Base-by-base conservation (phyloP, 2,329 filamentous ascomycete genomes). In the Coniochaeta sp. region DNA sequence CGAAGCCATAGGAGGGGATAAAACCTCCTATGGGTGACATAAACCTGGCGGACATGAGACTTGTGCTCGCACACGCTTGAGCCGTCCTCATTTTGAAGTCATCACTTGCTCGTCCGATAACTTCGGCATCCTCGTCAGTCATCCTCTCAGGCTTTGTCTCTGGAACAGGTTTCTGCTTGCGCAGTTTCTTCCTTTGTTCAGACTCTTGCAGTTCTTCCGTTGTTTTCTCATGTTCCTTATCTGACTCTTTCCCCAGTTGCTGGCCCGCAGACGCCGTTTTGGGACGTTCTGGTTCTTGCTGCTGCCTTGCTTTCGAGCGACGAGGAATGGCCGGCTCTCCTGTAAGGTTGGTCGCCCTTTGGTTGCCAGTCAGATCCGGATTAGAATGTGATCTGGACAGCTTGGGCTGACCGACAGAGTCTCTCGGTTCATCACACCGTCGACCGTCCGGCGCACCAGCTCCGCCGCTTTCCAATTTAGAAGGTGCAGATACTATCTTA, bases 11-110 rank as follows among this genome's bases (percentile, higher is more conserved):
- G 4, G 56, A 58, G 3, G 56, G 56, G 19, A 58, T 34, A 31
- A 58, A 58, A 3, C 56, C 56, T 34, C 56, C 56, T 34, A 58
- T 58, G 16, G 56, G 56, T 5, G 56, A 58, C 56, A 58, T 58
- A 34, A 58, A 58, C 16, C 36, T 58, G 9, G 56, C 56, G 8
- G 56, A 58, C 22, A 58, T 31, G 12, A 58, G 28, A 34, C 34
- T 44, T 12, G 56, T 44, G n/a, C 31, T 58, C 9, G 56, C 56
- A 17, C 19, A 28, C 28, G 36, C 38, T 12, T 34, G 33, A 26
- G 34, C 19, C 12, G 34, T 12, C 24, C 6, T 44, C 16, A 22
- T 12, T 34, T 44, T 58, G 7, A 28, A 12, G 9, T 44, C 38
- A 33, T 44, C 38, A 22, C 24, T 33, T 9, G 56, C 12, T 31